A percentile compares a stretch with the other conserved stretches of the same genome.
phyloP scores from a whole-genome alignment of 768 basidiomycete genomes.

The Punctularia strigosozonata region DNA sequence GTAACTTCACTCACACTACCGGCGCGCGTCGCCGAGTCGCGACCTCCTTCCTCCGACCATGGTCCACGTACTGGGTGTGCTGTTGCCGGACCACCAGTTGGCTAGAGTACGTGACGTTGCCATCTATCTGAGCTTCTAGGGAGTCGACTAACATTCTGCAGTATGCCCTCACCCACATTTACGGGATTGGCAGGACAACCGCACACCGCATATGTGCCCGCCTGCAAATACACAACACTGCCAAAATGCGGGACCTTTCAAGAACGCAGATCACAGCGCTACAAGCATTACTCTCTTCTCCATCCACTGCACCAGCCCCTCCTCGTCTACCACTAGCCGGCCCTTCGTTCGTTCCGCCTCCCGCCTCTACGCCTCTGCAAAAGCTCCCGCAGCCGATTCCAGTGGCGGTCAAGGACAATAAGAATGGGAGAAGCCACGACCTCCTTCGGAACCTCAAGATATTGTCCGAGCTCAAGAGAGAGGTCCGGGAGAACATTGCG shows the following conservation, averaged over 20 bases:
- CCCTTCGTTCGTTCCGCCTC: slow-evolving; percentile 35
- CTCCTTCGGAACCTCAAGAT: slow-evolving; percentile 67
- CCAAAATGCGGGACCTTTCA: slow-evolving; percentile 71
- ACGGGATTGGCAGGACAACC: slow-evolving; percentile 71
- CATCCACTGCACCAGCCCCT: slow-evolving; percentile 58
- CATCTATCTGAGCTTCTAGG: slow-evolving; percentile 1
- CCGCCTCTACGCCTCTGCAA: slow-evolving; percentile 20
- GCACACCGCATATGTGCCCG: slow-evolving; percentile 82
- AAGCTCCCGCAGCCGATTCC: background rate
- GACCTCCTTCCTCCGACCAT: slow-evolving; percentile 22
- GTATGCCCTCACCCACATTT: slow-evolving; percentile 87
- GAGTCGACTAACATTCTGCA: slow-evolving; percentile 18
- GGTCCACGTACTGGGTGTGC: slow-evolving; percentile 84
- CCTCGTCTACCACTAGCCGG: slow-evolving; percentile 57
- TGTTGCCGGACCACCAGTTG: slow-evolving; percentile 64
- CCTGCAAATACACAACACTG: slow-evolving; percentile 80
- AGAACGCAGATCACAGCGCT: slow-evolving; percentile 83
- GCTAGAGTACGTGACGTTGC: slow-evolving; percentile 46
- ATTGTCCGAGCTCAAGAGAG: slow-evolving; percentile 76
- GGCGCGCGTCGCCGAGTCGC: slow-evolving; percentile 1
- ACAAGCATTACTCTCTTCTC: slow-evolving; percentile 91
- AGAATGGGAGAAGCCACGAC: slow-evolving; percentile 28
- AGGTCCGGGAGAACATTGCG: slow-evolving; percentile 82
- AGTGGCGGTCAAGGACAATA: slow-evolving; percentile 1
- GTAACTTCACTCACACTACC: slow-evolving; percentile 13